Conservation (phyloP, 345 rosid genomes). For the Populus euphratica region DNA sequence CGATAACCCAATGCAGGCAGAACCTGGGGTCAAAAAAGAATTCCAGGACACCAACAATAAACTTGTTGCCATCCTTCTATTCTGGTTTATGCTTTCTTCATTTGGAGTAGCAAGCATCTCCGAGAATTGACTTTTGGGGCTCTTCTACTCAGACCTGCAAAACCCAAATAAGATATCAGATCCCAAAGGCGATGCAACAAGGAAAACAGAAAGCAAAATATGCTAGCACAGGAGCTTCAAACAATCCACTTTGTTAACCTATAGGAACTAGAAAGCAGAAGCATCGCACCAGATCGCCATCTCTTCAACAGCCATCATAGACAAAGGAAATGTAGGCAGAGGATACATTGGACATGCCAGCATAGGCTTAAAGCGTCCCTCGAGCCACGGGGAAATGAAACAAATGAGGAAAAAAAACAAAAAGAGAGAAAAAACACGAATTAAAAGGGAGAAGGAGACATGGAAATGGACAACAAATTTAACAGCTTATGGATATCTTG, state of each 20-base stretch:
- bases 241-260: slow-evolving; percentile 16
- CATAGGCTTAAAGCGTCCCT: slow-evolving; percentile 40
- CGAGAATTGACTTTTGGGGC: neutral
- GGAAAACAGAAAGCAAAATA: neutral
- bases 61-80: neutral
- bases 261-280: slow-evolving; percentile 11
- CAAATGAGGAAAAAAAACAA: slow-evolving; percentile 6
- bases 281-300: slow-evolving; percentile 33
- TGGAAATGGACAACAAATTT: slow-evolving; percentile 19
- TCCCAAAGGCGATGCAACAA: neutral
- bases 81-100: too few relatives aligned
- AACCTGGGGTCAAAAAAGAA: too few relatives aligned
- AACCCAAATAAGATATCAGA: neutral
- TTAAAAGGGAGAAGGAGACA: slow-evolving; percentile 19
- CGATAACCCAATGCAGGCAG: too few relatives aligned
- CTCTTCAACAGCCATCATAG: slow-evolving; percentile 31
- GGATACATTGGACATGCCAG: slow-evolving; percentile 25
- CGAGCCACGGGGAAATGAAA: slow-evolving; percentile 23
- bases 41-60: neutral
- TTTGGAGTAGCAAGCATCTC: too few relatives aligned
- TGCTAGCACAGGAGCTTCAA: neutral
- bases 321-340: slow-evolving; percentile 32
- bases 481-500: slow-evolving; percentile 15
- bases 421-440: neutral
- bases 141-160: slow-evolving; percentile 14